These are phyloP conservation scores for Crucibulum laeve DNA, from an alignment of 768 basidiomycete species.

Conservation along the genomic window DNA sequence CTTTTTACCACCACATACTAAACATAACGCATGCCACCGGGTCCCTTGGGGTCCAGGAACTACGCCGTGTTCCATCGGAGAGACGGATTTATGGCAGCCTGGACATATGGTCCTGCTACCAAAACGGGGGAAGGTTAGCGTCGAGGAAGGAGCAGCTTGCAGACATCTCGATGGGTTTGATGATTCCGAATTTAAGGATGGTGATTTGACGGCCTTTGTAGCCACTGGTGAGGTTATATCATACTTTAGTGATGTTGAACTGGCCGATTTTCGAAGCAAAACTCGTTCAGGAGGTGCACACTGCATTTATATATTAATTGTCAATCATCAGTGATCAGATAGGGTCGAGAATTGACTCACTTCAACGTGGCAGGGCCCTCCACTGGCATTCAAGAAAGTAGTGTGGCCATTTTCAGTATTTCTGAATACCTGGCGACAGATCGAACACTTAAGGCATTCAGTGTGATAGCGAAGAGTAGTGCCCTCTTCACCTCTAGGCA, in stretches of 20 bases:
- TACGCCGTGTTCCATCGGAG: slow-evolving; percentile 81
- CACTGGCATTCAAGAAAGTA: slow-evolving; percentile 62
- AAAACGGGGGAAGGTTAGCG: slow-evolving; percentile 45
- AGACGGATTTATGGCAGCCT: slow-evolving; percentile 69
- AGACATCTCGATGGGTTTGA: slow-evolving; percentile 23
- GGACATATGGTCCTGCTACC: slow-evolving; percentile 64
- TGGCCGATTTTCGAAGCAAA: slow-evolving; percentile 29
- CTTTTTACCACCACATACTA: slow-evolving; percentile 79
- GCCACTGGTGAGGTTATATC: too few species aligned
- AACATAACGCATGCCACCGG: slow-evolving; percentile 74
- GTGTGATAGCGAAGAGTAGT: slow-evolving; percentile 60
- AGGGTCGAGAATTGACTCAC: slow-evolving; percentile 18
- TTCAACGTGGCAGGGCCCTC: slow-evolving; percentile 69
- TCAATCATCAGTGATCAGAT: not conserved
- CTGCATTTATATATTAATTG: slow-evolving; percentile 16
- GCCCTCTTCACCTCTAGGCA: slow-evolving; percentile 49
- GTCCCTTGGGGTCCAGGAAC: slow-evolving; percentile 82
- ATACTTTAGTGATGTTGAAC: too few species aligned
- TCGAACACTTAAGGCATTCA: slow-evolving; percentile 69
- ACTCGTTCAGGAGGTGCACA: slow-evolving; percentile 42
- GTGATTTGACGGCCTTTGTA: slow-evolving; percentile 14
- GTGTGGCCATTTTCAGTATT: slow-evolving; percentile 60
- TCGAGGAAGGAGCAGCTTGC: slow-evolving; percentile 17
- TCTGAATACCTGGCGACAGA: slow-evolving; percentile 62
- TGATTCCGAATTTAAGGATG: slow-evolving; percentile 11